Evolutionary conservation across 2,329 filamentous ascomycete species (phyloP), one percentile per base, ranked within the genome.

Genomic region (Ophiostoma fasciatum): DNA sequence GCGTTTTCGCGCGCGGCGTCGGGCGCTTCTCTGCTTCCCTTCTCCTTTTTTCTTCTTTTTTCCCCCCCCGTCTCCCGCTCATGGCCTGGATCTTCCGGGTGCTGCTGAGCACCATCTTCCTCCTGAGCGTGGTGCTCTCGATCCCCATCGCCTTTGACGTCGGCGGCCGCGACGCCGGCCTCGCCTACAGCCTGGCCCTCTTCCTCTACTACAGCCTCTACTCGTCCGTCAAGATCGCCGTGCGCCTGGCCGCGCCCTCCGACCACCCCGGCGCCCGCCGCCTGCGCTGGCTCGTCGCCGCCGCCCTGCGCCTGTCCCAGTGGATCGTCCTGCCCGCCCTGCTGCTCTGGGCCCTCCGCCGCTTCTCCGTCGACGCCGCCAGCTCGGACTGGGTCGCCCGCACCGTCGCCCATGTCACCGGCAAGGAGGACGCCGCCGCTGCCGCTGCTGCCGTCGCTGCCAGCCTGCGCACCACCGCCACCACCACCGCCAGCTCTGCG

Each of bases 91-190:
- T 88, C 59, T 74, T 87, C 59, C 78, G 79, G 55, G 70, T 79
- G 56, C 55, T 87, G 49, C 83, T 83, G 53, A 83, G 83, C 61
- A 68, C 78, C 54, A 61, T 83, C 60, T 96, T 94, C 62, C 76
- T 96, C 50, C 71, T 87, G 60, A 82, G 82, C 61, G 85, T 94
- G 57, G 77, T 96, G 53, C 81, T 96, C 54, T 94, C 85, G 43
- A 90, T 98, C 55, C 90, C 90, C 43, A 78, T 98, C 54, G 83
- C 88, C 51, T 96, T 96, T 64, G 90, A 98, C 72, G 88, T 96
- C 51, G 90, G 90, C 55, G 90, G 90, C 43, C 78, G 84, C 51
- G 87, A 90, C 49, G 93, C 85, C 53, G 90, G 90, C 41, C 69
- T 98, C 52, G 88, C 85, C 44, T 96, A 92, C 64, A 94, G 85